Conservation (phyloP, 805 yeast genomes). For the Kazachstania viticola region DNA sequence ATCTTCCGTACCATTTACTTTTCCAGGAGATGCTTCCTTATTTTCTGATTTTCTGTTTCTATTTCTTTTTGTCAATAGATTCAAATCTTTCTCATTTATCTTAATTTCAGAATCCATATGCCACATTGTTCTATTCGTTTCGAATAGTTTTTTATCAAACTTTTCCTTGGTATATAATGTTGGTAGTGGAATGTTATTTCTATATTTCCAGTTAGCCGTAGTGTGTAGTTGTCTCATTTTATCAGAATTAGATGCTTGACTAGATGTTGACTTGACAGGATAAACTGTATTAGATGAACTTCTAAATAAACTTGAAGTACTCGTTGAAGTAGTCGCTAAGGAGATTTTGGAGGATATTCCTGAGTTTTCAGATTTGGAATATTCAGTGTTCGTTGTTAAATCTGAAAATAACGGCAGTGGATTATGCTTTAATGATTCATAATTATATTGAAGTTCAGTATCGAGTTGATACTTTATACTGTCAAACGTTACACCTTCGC, state of each 20-base stretch:
- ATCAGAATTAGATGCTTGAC: slow-evolving; percentile 4
- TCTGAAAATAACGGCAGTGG: slow-evolving; percentile 16
- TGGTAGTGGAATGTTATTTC: slow-evolving; percentile 15
- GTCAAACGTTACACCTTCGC: slow-evolving; percentile 2
- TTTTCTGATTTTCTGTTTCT: neutral
- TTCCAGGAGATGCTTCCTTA: too few relatives aligned
- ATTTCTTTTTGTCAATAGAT: slow-evolving; percentile 2
- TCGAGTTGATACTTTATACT: slow-evolving; percentile 6
- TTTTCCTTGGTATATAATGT: slow-evolving; percentile 15
- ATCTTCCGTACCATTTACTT: neutral
- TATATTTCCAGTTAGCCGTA: slow-evolving; percentile 19
- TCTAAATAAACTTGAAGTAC: neutral
- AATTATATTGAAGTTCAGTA: slow-evolving; percentile 14
- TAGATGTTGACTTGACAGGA: neutral
- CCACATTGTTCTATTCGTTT: slow-evolving; percentile 15
- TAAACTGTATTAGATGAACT: neutral
- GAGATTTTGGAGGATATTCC: neutral
- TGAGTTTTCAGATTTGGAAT: neutral
- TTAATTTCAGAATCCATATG: slow-evolving; percentile 14
- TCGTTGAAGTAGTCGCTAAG: neutral
- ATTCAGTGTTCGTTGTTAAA: neutral
- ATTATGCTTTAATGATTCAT: slow-evolving; percentile 12
- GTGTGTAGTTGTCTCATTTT: slow-evolving; percentile 2
- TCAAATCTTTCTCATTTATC: slow-evolving; percentile 4
- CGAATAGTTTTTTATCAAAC: slow-evolving; percentile 12